Conservation (phyloP, 306 rosid species). For the Mucuna pruriens region DNA sequence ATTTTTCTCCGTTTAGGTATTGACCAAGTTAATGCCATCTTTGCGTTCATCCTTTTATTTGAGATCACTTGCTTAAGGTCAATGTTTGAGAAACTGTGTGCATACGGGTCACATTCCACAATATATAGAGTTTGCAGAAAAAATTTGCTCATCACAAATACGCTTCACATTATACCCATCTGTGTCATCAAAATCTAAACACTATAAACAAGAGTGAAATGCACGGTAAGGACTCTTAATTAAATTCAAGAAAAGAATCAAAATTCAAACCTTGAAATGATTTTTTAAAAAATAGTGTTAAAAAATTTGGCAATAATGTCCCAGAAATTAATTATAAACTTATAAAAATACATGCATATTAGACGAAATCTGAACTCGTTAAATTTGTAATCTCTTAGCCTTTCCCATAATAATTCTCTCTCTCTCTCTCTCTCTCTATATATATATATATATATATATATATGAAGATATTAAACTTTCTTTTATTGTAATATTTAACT, state of each 20-base stretch:
- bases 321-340: background rate
- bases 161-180: constrained; percentile 16
- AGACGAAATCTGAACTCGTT: background rate
- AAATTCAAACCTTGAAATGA: background rate
- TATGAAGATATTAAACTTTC: background rate
- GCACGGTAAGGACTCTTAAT: background rate
- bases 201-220: background rate
- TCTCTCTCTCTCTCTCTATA: too few species aligned
- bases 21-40: constrained; percentile 55
- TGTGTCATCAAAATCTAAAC: background rate
- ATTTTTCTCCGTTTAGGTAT: constrained; percentile 70
- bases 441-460: too few species aligned
- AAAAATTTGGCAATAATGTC: background rate
- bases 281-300: background rate
- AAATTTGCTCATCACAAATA: background rate
- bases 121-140: constrained; percentile 22
- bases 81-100: constrained; percentile 48
- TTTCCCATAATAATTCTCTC: background rate
- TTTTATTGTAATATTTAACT: background rate
- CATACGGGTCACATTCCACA: constrained; percentile 48
- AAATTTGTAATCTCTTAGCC: background rate
- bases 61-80: constrained; percentile 49
- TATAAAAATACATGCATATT: background rate
- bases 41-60: constrained; percentile 42
- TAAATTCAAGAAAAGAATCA: background rate